Conservation (phyloP, 495 filamentous ascomycete genomes). For the Aspergillus ellipticus region DNA sequence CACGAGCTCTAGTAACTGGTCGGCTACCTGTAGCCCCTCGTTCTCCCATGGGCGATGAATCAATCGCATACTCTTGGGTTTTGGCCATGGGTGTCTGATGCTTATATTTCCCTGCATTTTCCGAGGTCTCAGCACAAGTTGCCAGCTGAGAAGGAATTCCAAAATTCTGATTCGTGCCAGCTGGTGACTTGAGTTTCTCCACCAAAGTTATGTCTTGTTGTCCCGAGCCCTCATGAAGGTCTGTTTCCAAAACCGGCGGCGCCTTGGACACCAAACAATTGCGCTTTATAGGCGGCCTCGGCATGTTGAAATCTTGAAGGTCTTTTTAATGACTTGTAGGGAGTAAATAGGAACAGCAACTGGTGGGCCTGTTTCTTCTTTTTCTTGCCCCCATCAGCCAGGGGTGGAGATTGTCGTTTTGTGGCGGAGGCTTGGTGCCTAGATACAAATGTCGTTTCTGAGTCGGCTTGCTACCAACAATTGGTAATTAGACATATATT, state of each 20-base stretch:
- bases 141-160: slow-evolving; percentile 3
- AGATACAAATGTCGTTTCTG: too few relatives aligned
- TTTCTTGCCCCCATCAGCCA: too few relatives aligned
- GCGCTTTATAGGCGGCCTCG: slow-evolving; percentile 41
- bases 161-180: not conserved
- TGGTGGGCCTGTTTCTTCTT: too few relatives aligned
- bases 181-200: slow-evolving; percentile 9
- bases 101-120: slow-evolving; percentile 23
- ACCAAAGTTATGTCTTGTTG: not conserved
- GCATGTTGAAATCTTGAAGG: slow-evolving; percentile 30
- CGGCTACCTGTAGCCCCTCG: slow-evolving; percentile 36
- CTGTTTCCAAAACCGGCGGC: slow-evolving; percentile 1
- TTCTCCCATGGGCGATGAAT: slow-evolving; percentile 37
- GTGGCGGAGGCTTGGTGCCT: too few relatives aligned
- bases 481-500: too few relatives aligned
- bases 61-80: slow-evolving; percentile 36
- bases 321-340: too few relatives aligned
- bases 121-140: slow-evolving; percentile 12
- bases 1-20: slow-evolving; percentile 43
- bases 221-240: not conserved
- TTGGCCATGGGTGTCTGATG: slow-evolving; percentile 35
- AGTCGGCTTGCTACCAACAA: too few relatives aligned
- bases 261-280: slow-evolving; percentile 28
- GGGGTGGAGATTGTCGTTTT: too few relatives aligned
- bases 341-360: too few relatives aligned